Evolutionary conservation across 23 red algal genomes (phyloP).

Genomic region (Pyropia yezoensis): DNA sequence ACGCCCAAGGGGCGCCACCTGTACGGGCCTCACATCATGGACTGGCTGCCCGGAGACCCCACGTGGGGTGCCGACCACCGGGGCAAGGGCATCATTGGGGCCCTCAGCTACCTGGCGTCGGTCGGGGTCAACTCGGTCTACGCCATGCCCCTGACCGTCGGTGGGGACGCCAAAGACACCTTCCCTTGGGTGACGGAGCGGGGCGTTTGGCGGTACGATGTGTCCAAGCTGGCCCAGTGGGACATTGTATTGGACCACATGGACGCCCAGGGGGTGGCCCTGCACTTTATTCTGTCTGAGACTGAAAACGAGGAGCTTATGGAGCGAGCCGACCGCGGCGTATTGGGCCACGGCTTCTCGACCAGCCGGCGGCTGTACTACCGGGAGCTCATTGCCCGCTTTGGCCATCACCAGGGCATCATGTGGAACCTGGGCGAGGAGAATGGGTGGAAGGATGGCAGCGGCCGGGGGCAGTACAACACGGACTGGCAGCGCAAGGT

Average conservation of each 20-base stretch:
- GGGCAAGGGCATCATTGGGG: slow-evolving; percentile 45
- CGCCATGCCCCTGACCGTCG: slow-evolving; percentile 5
- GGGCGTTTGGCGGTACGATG: slow-evolving; percentile 24
- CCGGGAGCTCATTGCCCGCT: slow-evolving; percentile 47
- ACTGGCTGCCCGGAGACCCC: slow-evolving; percentile 38
- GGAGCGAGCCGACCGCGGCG: slow-evolving; percentile 10
- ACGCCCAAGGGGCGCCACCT: too few relatives aligned
- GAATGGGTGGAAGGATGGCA: slow-evolving; percentile 21
- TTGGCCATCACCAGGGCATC: slow-evolving; percentile 36
- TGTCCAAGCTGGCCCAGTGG: slow-evolving; percentile 46
- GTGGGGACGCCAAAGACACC: slow-evolving; percentile 33
- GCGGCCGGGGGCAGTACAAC: slow-evolving; percentile 18
- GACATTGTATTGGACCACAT: slow-evolving; percentile 24
- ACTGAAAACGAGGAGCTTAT: slow-evolving; percentile 34
- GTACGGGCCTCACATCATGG: slow-evolving; percentile 20
- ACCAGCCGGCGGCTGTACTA: slow-evolving; percentile 31
- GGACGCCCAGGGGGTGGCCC: slow-evolving; percentile 21
- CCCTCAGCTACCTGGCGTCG: slow-evolving; percentile 31
- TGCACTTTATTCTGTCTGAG: slow-evolving; percentile 33
- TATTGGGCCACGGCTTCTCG: slow-evolving; percentile 2
- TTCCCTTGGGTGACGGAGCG: slow-evolving; percentile 22
- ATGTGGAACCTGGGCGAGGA: slow-evolving; percentile 38
- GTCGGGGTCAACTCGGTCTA: slow-evolving; percentile 27
- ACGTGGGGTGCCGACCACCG: slow-evolving; percentile 10
- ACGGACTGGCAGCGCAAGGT: slow-evolving; percentile 20